Percentiles rank a stretch among this genome's conserved stretches.
Conservation (phyloP, 768 basidiomycete genomes). For the Russula lepida region DNA sequence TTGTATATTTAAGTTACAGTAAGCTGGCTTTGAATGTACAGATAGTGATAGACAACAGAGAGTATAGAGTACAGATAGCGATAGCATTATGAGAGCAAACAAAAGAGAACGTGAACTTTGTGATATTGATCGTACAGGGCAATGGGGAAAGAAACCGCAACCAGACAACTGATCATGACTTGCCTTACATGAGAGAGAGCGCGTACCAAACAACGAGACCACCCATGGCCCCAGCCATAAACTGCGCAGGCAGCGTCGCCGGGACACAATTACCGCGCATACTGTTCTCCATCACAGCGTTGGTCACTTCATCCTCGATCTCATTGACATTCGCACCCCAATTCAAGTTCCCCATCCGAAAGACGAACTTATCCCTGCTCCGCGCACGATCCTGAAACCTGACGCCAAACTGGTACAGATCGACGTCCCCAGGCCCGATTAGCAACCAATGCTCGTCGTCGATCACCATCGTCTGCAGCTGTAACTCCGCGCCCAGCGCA, state of each 20-base stretch:
- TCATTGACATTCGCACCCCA: conserved; percentile 13
- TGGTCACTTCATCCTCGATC: conserved; percentile 12
- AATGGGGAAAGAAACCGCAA: too few relatives aligned
- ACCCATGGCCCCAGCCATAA: conserved; percentile 17
- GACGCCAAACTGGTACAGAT: conserved; percentile 4
- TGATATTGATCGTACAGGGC: not conserved
- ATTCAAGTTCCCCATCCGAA: conserved; percentile 7
- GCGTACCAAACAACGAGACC: conserved; percentile 18
- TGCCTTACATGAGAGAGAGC: conserved; percentile 17
- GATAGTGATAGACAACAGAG: conserved; percentile 2
- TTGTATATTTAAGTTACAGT: conserved; percentile 5
- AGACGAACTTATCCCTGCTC: not conserved
- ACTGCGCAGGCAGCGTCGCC: conserved; percentile 16
- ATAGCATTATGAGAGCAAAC: not conserved
- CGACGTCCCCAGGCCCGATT: not conserved
- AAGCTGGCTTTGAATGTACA: not conserved
- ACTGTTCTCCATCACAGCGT: not conserved
- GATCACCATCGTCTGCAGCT: conserved; percentile 1
- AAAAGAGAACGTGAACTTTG: not conserved
- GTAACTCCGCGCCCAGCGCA: not conserved
- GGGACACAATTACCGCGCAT: not conserved
- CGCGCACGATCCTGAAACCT: not conserved
- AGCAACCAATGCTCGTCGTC: conserved; percentile 15
- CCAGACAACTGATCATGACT: too few relatives aligned
- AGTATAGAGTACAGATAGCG: not conserved